Percentiles rank a stretch among this genome's conserved stretches.
These are phyloP conservation scores for Rosa hybrid DNA, from an alignment of 331 rosid species.

Conservation along the genomic window DNA sequence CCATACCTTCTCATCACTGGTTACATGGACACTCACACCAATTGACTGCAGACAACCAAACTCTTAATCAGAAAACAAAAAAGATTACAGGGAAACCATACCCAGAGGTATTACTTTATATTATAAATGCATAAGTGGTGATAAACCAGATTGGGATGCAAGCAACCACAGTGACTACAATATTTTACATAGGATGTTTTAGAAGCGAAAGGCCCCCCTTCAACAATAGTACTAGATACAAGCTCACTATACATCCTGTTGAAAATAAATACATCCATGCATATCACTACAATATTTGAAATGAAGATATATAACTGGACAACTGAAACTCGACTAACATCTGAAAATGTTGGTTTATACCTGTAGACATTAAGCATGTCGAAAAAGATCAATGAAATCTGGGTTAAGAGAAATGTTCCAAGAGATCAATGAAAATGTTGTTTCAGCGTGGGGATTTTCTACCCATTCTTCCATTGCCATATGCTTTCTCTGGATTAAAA, in stretches of 20 bases:
- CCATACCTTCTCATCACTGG: no score
- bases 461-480: not conserved
- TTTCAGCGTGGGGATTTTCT: no score
- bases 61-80: no score
- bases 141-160: no score
- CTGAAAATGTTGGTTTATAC: constrained; percentile 32
- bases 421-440: constrained; percentile 32
- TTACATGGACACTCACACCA: no score
- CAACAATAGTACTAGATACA: constrained; percentile 82
- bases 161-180: no score
- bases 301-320: not conserved
- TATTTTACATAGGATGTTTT: constrained; percentile 77
- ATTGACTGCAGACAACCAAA: no score
- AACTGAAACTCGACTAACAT: not conserved
- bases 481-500: constrained; percentile 5
- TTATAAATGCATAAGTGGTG: no score
- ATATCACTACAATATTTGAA: not conserved
- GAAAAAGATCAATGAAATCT: constrained; percentile 81
- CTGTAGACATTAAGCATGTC: constrained; percentile 96
- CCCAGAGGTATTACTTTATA: no score
- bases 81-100: no score
- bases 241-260: constrained; percentile 97
- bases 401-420: constrained; percentile 84
- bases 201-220: constrained; percentile 85
- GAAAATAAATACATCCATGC: not conserved